Evolutionary conservation across 1,139 yeast species (phyloP).

Genomic region (Blastobotrys buckinghamii): DNA sequence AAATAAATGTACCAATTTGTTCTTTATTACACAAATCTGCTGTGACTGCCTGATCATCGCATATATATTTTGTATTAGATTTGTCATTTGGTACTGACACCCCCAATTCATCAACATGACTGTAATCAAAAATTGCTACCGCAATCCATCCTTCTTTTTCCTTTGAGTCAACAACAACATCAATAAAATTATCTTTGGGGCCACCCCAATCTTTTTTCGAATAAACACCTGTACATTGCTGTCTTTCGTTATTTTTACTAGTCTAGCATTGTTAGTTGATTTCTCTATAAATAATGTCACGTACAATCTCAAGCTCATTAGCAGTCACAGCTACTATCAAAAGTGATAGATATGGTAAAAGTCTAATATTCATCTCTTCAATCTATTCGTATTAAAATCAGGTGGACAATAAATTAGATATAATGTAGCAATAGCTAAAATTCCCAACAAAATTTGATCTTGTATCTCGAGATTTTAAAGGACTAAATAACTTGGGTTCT

Average conservation of each 20-base stretch:
- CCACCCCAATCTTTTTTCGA: slow-evolving; percentile 89
- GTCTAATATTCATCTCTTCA: too few relatives aligned
- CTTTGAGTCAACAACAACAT: slow-evolving; percentile 42
- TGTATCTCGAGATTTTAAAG: too few relatives aligned
- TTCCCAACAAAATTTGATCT: too few relatives aligned
- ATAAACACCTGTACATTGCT: slow-evolving; percentile 87
- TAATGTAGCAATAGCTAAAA: too few relatives aligned
- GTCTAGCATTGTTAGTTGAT: neutral
- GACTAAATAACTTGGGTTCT: too few relatives aligned
- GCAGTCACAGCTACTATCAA: neutral
- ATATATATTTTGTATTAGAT: slow-evolving; percentile 48
- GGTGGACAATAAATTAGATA: too few relatives aligned
- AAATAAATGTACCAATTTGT: slow-evolving; percentile 57
- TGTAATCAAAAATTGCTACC: slow-evolving; percentile 75
- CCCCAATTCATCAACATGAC: slow-evolving; percentile 70
- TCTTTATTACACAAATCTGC: slow-evolving; percentile 50
- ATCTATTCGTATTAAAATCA: neutral
- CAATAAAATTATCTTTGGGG: slow-evolving; percentile 35
- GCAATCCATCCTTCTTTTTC: slow-evolving; percentile 43
- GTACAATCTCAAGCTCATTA: slow-evolving; percentile 11
- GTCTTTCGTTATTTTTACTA: slow-evolving; percentile 36
- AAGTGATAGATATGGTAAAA: neutral
- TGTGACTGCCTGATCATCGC: slow-evolving; percentile 65
- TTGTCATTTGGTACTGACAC: slow-evolving; percentile 34
- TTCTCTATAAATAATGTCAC: neutral